Evolutionary conservation across 2,329 filamentous ascomycete genomes (phyloP).

Genomic region (Pseudogymnoascus pannorum): DNA sequence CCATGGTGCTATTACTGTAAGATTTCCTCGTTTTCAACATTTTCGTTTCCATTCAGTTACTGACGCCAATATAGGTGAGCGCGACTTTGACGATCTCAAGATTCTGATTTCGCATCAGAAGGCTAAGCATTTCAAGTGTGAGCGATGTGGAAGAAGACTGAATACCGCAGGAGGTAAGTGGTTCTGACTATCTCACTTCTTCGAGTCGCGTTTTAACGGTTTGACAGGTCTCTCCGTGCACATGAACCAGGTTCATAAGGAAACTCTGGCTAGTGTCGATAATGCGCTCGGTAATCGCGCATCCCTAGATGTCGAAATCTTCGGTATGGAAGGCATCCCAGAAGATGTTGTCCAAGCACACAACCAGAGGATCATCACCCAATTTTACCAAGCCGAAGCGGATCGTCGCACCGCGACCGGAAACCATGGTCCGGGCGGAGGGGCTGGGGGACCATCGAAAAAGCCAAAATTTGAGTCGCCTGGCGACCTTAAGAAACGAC

Average conservation of each 20-base stretch:
- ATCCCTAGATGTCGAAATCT: conserved; percentile 87
- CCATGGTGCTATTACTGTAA: conserved; percentile 98
- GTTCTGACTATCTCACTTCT: background rate
- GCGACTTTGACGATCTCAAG: conserved; percentile 95
- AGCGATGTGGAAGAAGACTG: conserved; percentile 76
- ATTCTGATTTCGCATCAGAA: conserved; percentile 96
- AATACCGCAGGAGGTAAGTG: conserved; percentile 86
- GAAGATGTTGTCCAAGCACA: conserved; percentile 77
- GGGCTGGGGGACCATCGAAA: conserved; percentile 53
- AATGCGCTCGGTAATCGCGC: conserved; percentile 85
- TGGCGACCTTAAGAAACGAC: conserved; percentile 70
- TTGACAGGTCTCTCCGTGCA: conserved; percentile 74
- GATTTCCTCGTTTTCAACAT: conserved; percentile 18
- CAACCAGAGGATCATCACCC: conserved; percentile 76
- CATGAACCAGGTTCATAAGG: conserved; percentile 98
- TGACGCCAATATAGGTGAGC: conserved; percentile 53
- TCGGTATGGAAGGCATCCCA: conserved; percentile 95
- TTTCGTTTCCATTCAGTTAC: conserved; percentile 10
- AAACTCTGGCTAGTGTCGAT: conserved; percentile 77
- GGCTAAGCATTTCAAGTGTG: conserved; percentile 99
- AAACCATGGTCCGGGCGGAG: conserved; percentile 63
- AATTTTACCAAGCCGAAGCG: conserved; percentile 78
- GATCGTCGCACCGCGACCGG: conserved; percentile 76
- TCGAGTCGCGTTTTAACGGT: background rate
- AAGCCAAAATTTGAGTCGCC: conserved; percentile 67